phyloP scores from a whole-genome alignment of 345 rosid species.

The Melaleuca alternifolia region DNA sequence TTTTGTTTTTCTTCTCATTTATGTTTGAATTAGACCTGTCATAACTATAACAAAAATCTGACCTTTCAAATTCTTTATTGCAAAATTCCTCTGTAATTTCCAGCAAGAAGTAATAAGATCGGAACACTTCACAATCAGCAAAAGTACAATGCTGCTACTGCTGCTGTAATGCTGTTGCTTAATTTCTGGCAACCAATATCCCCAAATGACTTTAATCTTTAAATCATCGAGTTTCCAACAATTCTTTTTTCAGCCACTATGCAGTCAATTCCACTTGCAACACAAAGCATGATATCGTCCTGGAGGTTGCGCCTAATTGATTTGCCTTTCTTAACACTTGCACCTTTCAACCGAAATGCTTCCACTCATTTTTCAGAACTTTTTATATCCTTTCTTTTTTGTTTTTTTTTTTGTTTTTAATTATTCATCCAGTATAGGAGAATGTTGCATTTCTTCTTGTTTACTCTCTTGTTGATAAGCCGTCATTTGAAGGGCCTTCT shows the following conservation, averaged over 20 bases:
- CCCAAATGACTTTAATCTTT: background rate
- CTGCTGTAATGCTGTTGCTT: background rate
- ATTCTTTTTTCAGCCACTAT: background rate
- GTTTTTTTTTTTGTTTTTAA: too few species aligned
- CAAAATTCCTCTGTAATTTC: background rate
- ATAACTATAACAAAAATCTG: background rate
- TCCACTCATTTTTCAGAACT: background rate
- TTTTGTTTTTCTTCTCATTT: background rate
- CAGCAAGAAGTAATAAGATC: background rate
- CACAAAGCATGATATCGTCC: background rate
- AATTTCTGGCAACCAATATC: background rate
- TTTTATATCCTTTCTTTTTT: background rate
- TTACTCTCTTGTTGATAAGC: background rate
- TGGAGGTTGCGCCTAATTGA: background rate
- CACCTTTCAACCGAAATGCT: background rate
- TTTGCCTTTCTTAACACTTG: background rate
- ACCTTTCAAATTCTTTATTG: background rate
- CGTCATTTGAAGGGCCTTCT: background rate
- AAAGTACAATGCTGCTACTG: background rate
- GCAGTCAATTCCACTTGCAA: background rate
- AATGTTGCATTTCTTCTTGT: background rate
- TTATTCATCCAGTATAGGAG: background rate
- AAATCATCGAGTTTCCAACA: background rate
- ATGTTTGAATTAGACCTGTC: background rate
- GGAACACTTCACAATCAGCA: background rate